Percentiles rank a stretch among this genome's conserved stretches.
These are phyloP conservation scores for Pistacia atlantica DNA, from an alignment of 345 rosid species.

Conservation along the genomic window DNA sequence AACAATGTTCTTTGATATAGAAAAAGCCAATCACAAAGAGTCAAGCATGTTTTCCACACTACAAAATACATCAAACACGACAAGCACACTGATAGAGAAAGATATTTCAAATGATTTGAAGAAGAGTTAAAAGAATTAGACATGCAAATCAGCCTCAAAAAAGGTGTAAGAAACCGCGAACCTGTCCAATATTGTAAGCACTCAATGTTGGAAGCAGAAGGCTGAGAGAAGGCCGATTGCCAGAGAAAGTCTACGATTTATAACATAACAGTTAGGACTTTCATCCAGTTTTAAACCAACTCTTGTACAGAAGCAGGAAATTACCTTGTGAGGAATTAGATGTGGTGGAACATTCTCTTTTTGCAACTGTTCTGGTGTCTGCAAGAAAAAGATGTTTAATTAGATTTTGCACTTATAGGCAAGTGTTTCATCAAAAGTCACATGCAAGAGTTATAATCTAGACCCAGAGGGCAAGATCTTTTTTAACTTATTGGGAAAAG, in stretches of 20 bases:
- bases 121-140: constrained; percentile 10
- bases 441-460: background rate
- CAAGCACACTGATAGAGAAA: background rate
- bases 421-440: background rate
- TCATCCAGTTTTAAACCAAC: constrained; percentile 2
- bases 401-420: background rate
- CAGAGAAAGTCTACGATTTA: constrained; percentile 71
- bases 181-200: constrained; percentile 89
- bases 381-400: constrained; percentile 25
- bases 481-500: background rate
- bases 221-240: constrained; percentile 93
- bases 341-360: constrained; percentile 71
- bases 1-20: background rate
- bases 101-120: background rate
- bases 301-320: constrained; percentile 10
- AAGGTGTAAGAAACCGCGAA: constrained; percentile 27
- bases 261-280: constrained; percentile 13
- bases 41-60: background rate
- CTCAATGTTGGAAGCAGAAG: constrained; percentile 79
- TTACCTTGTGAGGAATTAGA: constrained; percentile 95
- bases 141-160: constrained; percentile 7
- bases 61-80: constrained; percentile 11
- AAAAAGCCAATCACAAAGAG: background rate
- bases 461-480: background rate
- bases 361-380: constrained; percentile 86